Evolutionary conservation across 805 yeast species (phyloP).

Genomic region (Scheffersomyces lignosus): DNA sequence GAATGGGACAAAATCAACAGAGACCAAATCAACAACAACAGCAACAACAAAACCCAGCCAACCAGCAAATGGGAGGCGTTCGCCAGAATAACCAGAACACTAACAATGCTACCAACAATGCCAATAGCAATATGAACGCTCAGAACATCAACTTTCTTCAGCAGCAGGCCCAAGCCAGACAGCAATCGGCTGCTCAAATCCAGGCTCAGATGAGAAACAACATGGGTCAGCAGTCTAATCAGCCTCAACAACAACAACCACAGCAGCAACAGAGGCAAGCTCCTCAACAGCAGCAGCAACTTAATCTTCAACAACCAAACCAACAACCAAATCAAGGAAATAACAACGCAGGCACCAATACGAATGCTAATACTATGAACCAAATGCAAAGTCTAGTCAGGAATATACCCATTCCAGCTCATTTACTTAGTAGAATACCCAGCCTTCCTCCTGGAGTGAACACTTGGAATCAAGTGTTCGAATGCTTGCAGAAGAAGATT

Average conservation of each 20-base stretch:
- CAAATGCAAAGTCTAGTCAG: slow-evolving; percentile 51
- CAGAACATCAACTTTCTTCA: slow-evolving; percentile 25
- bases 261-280: slow-evolving; percentile 13
- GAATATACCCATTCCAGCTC: slow-evolving; percentile 70
- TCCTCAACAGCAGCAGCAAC: slow-evolving; percentile 17
- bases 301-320: not conserved
- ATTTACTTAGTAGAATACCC: slow-evolving; percentile 65
- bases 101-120: slow-evolving; percentile 2
- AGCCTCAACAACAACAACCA: slow-evolving; percentile 17
- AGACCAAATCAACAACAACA: slow-evolving; percentile 24
- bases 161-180: slow-evolving; percentile 54
- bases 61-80: slow-evolving; percentile 11
- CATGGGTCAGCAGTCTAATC: slow-evolving; percentile 4
- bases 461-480: slow-evolving; percentile 80
- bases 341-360: slow-evolving; percentile 2
- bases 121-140: slow-evolving; percentile 15
- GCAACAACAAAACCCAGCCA: slow-evolving; percentile 21
- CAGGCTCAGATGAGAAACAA: slow-evolving; percentile 21
- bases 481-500: slow-evolving; percentile 56
- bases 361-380: slow-evolving; percentile 19
- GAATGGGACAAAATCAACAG: slow-evolving; percentile 11
- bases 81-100: slow-evolving; percentile 18
- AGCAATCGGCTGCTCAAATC: slow-evolving; percentile 49
- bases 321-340: slow-evolving; percentile 3
- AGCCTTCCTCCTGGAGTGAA: slow-evolving; percentile 73